Evolutionary conservation across 1,284 basidiomycete genomes (phyloP), one percentile per base, ranked within the genome.

Genomic region (Ceratobasidium sp.): DNA sequence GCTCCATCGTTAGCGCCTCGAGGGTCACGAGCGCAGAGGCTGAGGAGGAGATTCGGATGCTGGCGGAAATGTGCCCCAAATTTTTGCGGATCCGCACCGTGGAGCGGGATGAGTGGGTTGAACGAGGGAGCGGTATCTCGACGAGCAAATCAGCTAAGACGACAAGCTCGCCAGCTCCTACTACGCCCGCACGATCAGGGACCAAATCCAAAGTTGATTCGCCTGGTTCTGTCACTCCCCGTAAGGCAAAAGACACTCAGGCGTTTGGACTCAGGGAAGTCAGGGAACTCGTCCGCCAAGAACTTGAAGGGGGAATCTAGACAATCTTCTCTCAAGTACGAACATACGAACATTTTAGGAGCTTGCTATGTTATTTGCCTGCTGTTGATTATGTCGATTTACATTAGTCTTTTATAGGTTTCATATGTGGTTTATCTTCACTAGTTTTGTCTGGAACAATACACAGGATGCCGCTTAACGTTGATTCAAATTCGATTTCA

Each of bases 91-190:
- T 80, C 56, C 78, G 91, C 10, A 80, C 84, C 72, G 83, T 92
- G 20, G 84, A 79, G 7, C 85, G 86, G n/a, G 86, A 87, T 74
- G 88, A 89, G 64, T 92, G 90, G 90, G 79, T 92, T 7, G 91
- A 92, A 20, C 47, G 62, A 20, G 62, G 49, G 12, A 29, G 38
- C n/a, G 49, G 58, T 2, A 22, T 64, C 15, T n/a, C 17, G 8
- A 50, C 58, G n/a, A 32, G 45, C 10, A 64, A 64, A 29, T 77
- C 92, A 91, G 90, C 90, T 90, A 47, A 47, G n/a, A 12, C 22
- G 45, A 12, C 45, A 20, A 32, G 82, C 87, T 15, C 76, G 15
- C 34, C 49, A 25, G 34, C 40, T 13, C 58, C 58, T 20, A 20
- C 58, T 15, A 64, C 52, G n/a, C 35, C 42, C 22, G n/a, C 52